Conservation (phyloP, 768 basidiomycete species). For the Mycena filopes region DNA sequence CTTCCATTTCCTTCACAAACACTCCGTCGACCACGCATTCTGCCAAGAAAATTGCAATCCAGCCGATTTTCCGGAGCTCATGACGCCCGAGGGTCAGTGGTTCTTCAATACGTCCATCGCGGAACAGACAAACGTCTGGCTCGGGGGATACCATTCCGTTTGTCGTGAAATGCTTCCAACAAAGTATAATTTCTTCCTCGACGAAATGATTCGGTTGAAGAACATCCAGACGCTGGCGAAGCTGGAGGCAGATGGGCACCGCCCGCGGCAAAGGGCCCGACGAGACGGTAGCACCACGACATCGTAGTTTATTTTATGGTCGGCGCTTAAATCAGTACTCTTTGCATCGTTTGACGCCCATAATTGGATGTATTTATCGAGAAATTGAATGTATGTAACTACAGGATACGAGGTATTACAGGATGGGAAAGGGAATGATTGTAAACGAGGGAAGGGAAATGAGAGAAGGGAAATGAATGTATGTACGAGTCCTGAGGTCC, state of each 20-base stretch:
- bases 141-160: conserved; percentile 46
- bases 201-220: conserved; percentile 49
- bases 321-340: too few species aligned
- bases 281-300: too few species aligned
- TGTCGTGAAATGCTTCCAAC: conserved; percentile 44
- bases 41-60: conserved; percentile 29
- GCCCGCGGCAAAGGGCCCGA: conserved; percentile 23
- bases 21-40: conserved; percentile 12
- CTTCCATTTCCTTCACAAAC: conserved; percentile 29
- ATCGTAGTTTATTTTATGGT: too few species aligned
- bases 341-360: too few species aligned
- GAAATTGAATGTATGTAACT: too few species aligned
- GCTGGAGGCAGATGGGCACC: conserved; percentile 26
- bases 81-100: conserved; percentile 28
- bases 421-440: too few species aligned
- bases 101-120: conserved; percentile 48
- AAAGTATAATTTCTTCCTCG: conserved; percentile 48
- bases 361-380: too few species aligned
- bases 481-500: too few species aligned
- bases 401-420: too few species aligned
- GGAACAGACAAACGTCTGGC: conserved; percentile 50
- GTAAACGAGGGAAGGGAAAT: too few species aligned
- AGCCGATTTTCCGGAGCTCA: conserved; percentile 12
- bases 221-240: conserved; percentile 36
- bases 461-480: too few species aligned